These are phyloP conservation scores for Backusella luteola DNA, from an alignment of 192 early-diverging fungal genomes.

Conservation along the genomic window DNA sequence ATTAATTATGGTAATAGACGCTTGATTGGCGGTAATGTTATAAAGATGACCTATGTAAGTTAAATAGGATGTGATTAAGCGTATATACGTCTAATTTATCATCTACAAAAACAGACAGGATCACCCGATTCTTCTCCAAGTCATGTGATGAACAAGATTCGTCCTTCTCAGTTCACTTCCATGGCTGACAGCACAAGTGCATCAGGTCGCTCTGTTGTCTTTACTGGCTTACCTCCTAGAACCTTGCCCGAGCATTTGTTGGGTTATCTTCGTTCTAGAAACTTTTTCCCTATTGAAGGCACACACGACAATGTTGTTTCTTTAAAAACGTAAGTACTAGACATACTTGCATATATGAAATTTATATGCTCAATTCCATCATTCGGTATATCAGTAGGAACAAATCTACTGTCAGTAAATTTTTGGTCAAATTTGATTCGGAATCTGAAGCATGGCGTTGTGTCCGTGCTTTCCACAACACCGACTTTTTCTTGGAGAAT, in stretches of 20 bases:
- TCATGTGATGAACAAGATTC: not conserved
- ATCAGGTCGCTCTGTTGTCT: conserved; percentile 26
- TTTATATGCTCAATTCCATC: not conserved
- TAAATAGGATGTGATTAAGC: not conserved
- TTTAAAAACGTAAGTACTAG: conserved; percentile 27
- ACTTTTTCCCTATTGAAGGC: conserved; percentile 31
- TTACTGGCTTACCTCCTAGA: conserved; percentile 24
- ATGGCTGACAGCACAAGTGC: conserved; percentile 19
- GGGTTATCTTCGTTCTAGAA: conserved; percentile 23
- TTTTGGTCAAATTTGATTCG: conserved; percentile 32
- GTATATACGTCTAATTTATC: not conserved
- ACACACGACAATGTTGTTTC: conserved; percentile 18
- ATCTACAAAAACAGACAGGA: conserved; percentile 5
- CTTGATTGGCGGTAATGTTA: conserved; percentile 20
- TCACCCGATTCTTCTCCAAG: not conserved
- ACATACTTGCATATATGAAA: not conserved
- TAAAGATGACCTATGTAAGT: conserved; percentile 27
- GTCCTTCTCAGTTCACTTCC: conserved; percentile 14
- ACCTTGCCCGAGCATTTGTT: conserved; percentile 19
- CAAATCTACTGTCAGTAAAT: conserved; percentile 18
- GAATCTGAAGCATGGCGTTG: conserved; percentile 39
- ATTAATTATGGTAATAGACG: conserved; percentile 17
- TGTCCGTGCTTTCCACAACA: conserved; percentile 35
- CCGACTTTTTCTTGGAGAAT: not conserved
- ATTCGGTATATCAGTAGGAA: conserved; percentile 3